phyloP scores from a whole-genome alignment of 352 stramenopile species.

The Plasmopara halstedii region DNA sequence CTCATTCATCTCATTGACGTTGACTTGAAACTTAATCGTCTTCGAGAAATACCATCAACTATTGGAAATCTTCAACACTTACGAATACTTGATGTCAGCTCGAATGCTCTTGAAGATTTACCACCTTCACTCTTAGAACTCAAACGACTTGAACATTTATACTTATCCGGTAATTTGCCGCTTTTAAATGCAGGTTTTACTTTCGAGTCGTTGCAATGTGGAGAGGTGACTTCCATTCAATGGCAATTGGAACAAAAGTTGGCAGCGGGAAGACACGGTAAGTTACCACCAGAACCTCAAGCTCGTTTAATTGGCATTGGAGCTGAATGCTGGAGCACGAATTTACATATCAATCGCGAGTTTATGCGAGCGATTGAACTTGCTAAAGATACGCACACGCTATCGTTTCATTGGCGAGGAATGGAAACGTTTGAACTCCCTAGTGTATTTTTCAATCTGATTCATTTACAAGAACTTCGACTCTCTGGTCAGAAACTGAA shows the following conservation, averaged over 20 bases:
- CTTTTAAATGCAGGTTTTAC: constrained; percentile 30
- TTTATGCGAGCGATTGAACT: constrained; percentile 34
- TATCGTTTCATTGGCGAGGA: constrained; percentile 71
- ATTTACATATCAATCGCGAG: constrained; percentile 57
- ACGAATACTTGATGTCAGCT: constrained; percentile 40
- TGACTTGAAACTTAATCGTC: constrained; percentile 68
- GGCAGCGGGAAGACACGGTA: constrained; percentile 28
- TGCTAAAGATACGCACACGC: constrained; percentile 25
- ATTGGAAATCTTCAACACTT: constrained; percentile 43
- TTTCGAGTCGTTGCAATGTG: constrained; percentile 32
- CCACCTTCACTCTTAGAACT: constrained; percentile 45
- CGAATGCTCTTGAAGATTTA: constrained; percentile 46
- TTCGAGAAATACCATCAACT: constrained; percentile 32
- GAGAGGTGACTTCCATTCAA: constrained; percentile 33
- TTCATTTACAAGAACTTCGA: constrained; percentile 38
- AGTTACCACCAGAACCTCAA: constrained; percentile 24
- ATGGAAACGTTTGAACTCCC: constrained; percentile 39
- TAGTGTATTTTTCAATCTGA: constrained; percentile 37
- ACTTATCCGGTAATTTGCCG: constrained; percentile 40
- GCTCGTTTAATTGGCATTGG: constrained; percentile 38
- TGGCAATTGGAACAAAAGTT: constrained; percentile 58
- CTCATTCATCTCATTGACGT: constrained; percentile 47
- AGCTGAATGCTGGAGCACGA: constrained; percentile 55
- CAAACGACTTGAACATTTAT: constrained; percentile 34
- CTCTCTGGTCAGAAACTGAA: constrained; percentile 53